Percentiles rank a stretch among this genome's conserved stretches.
These are phyloP conservation scores for Penicillium goetzii DNA, from an alignment of 495 filamentous ascomycete genomes.

Conservation along the genomic window DNA sequence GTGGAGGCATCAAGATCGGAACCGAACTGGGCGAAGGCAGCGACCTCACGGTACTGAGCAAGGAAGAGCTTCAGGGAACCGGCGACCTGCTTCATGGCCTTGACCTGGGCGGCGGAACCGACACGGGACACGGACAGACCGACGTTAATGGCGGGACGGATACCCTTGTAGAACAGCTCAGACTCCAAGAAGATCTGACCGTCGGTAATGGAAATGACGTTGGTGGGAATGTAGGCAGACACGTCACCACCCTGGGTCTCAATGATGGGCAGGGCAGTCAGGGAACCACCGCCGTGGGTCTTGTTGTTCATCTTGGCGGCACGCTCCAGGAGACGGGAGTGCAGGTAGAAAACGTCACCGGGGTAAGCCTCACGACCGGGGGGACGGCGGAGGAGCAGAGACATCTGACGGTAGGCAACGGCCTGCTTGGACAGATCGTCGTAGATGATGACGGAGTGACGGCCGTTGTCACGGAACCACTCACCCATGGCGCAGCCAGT, in stretches of 20 bases:
- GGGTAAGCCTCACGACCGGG: conserved; percentile 99
- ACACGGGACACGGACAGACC: conserved; percentile 99
- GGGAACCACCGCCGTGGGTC: conserved; percentile 92
- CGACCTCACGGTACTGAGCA: conserved; percentile 99
- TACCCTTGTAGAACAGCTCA: conserved; percentile 99
- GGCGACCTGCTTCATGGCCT: conserved; percentile 99
- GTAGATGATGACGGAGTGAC: conserved; percentile 90
- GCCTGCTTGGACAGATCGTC: conserved; percentile 99
- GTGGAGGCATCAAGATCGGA: conserved; percentile 98
- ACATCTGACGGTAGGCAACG: conserved; percentile 99
- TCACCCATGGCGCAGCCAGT: conserved; percentile 82
- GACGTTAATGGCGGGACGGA: conserved; percentile 99
- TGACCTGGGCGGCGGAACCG: conserved; percentile 98
- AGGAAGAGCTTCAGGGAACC: conserved; percentile 99
- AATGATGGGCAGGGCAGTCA: conserved; percentile 97
- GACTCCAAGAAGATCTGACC: conserved; percentile 99
- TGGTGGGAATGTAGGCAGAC: conserved; percentile 99
- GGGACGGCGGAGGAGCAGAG: conserved; percentile 96
- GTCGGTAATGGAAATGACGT: conserved; percentile 99
- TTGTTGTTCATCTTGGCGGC: conserved; percentile 99
- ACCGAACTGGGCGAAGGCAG: conserved; percentile 99
- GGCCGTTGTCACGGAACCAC: conserved; percentile 88
- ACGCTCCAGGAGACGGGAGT: conserved; percentile 99
- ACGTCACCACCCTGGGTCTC: conserved; percentile 99
- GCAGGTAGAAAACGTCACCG: conserved; percentile 99